Conservation (phyloP, 2,329 filamentous ascomycete species). For the Fusarium poae region DNA sequence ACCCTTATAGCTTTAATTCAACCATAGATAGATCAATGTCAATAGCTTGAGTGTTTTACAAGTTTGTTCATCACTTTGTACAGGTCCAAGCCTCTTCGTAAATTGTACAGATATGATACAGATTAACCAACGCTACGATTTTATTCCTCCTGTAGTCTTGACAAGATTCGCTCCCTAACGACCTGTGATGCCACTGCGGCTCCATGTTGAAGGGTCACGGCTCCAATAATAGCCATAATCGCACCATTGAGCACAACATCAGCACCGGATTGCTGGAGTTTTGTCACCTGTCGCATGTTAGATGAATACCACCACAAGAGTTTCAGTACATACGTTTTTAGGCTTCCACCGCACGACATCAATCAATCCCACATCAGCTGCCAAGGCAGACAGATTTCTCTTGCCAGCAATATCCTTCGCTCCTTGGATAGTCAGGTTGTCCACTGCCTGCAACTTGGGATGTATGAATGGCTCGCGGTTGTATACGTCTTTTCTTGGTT, state of each 20-base stretch:
- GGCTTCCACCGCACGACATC: constrained; percentile 91
- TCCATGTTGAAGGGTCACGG: constrained; percentile 88
- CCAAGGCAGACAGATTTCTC: constrained; percentile 75
- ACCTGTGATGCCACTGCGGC: constrained; percentile 80
- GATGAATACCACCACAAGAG: background rate
- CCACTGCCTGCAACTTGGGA: constrained; percentile 77
- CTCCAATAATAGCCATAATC: constrained; percentile 88
- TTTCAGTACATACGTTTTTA: constrained; percentile 70
- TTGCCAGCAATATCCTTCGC: constrained; percentile 74
- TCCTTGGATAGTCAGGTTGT: constrained; percentile 74
- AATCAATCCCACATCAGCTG: constrained; percentile 76
- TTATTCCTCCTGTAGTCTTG: constrained; percentile 48
- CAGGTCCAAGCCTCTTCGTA: constrained; percentile 47
- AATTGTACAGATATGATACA: constrained; percentile 51
- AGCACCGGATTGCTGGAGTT: constrained; percentile 79
- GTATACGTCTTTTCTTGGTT: constrained; percentile 56
- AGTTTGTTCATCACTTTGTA: constrained; percentile 43
- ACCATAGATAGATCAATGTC: constrained; percentile 29
- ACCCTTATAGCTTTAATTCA: constrained; percentile 1
- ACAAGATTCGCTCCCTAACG: constrained; percentile 80
- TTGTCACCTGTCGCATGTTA: constrained; percentile 63
- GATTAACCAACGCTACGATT: constrained; percentile 39
- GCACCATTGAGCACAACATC: constrained; percentile 81
- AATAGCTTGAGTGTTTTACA: constrained; percentile 31
- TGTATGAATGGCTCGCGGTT: constrained; percentile 77